A percentile compares a stretch with the other conserved stretches of the same genome.
Conservation (phyloP, 192 early-diverging fungal genomes). For the Rhizophagus clarus region DNA sequence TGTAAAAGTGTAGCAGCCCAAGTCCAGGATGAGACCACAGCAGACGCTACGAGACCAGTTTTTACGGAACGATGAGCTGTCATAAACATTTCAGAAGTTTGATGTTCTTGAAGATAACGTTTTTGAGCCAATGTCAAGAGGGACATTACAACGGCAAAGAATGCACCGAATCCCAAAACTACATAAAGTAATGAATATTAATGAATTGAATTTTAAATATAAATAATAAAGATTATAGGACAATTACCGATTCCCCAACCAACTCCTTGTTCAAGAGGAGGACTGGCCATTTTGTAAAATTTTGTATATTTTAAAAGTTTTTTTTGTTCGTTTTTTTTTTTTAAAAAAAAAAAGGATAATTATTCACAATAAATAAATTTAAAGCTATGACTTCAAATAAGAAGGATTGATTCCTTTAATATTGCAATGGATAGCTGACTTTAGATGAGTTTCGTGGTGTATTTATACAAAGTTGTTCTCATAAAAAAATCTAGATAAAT, state of each 20-base stretch:
- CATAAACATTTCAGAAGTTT: conserved; percentile 71
- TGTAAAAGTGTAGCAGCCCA: conserved; percentile 74
- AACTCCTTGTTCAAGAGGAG: not conserved
- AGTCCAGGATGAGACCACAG: conserved; percentile 69
- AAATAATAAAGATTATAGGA: not conserved
- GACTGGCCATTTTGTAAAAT: not conserved
- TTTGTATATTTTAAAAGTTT: too few species aligned
- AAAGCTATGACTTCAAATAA: too few species aligned
- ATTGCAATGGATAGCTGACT: too few species aligned
- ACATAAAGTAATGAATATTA: not conserved
- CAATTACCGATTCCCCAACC: conserved; percentile 27
- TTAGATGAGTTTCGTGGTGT: too few species aligned
- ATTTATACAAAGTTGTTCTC: too few species aligned
- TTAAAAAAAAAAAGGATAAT: too few species aligned
- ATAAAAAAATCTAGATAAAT: too few species aligned
- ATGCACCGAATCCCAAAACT: conserved; percentile 50
- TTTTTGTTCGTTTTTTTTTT: too few species aligned
- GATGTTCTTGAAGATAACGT: conserved; percentile 63
- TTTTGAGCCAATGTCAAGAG: conserved; percentile 64
- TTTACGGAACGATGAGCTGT: conserved; percentile 68
- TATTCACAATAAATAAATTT: too few species aligned
- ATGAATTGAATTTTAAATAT: too few species aligned
- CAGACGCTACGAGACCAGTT: conserved; percentile 69
- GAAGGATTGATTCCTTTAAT: too few species aligned
- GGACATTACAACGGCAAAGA: conserved; percentile 65